Percentiles rank a stretch among this genome's conserved stretches.
phyloP scores from a whole-genome alignment of 768 basidiomycete species.

The Trametes gibbosa region DNA sequence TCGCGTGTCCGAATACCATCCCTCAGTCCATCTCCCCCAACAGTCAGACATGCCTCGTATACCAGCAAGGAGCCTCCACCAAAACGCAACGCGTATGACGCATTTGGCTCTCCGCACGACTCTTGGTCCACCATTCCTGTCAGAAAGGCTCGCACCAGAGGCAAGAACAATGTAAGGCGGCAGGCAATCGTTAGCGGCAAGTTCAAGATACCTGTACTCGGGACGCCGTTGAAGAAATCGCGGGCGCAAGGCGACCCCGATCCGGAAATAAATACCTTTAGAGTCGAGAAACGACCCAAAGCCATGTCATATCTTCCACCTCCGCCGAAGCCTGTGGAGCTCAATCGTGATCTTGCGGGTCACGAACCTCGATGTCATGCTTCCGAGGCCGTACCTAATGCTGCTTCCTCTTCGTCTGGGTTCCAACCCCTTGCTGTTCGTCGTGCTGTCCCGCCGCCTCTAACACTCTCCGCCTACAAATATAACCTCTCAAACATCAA shows the following conservation, averaged over 20 bases:
- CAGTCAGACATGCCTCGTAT: background rate
- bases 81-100: slow-evolving; percentile 24
- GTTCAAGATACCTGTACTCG: slow-evolving; percentile 2
- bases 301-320: slow-evolving; percentile 5
- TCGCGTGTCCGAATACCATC: background rate
- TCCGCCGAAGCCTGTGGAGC: background rate
- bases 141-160: background rate
- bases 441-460: background rate
- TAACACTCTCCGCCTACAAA: slow-evolving; percentile 4
- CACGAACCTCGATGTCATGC: background rate
- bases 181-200: background rate
- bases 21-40: background rate
- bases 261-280: background rate
- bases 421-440: slow-evolving; percentile 8
- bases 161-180: background rate
- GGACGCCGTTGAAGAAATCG: background rate
- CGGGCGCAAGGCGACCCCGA: background rate
- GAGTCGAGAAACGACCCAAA: background rate
- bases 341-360: background rate
- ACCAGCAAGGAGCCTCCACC: background rate
- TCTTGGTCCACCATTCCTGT: slow-evolving; percentile 25
- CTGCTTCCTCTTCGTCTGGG: background rate
- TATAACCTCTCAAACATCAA: background rate
- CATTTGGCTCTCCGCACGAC: slow-evolving; percentile 24
- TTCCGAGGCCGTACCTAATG: background rate